Evolutionary conservation across 495 filamentous ascomycete genomes (phyloP).

Genomic region (Ascobolus immersus): DNA sequence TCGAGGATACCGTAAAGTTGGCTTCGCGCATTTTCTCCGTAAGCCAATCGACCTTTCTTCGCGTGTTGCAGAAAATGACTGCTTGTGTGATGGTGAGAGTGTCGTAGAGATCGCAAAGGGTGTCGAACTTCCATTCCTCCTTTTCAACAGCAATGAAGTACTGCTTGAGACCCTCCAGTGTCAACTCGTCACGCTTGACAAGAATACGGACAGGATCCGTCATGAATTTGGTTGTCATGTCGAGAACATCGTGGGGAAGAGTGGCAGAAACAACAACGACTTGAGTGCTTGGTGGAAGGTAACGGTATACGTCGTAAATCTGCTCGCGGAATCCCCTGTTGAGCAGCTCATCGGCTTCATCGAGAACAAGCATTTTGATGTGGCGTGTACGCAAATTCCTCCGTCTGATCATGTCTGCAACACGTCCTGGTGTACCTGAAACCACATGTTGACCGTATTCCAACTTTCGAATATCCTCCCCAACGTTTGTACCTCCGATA

Average conservation of each 20-base stretch:
- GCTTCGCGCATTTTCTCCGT: conserved; percentile 96
- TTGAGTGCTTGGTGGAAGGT: conserved; percentile 84
- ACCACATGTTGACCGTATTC: conserved; percentile 95
- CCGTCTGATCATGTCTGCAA: conserved; percentile 96
- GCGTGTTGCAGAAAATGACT: conserved; percentile 99
- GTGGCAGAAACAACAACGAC: conserved; percentile 96
- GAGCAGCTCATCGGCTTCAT: conserved; percentile 77
- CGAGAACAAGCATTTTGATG: conserved; percentile 98
- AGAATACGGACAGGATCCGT: conserved; percentile 92
- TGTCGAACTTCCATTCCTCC: conserved; percentile 99
- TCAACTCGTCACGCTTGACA: conserved; percentile 99
- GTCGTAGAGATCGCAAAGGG: conserved; percentile 97
- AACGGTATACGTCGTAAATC: conserved; percentile 97
- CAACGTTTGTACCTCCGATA: conserved; percentile 92
- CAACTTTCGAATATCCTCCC: conserved; percentile 89
- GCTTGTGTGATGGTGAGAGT: conserved; percentile 97
- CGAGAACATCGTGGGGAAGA: conserved; percentile 88
- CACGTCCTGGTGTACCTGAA: conserved; percentile 80
- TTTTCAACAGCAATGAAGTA: conserved; percentile 99
- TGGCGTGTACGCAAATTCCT: conserved; percentile 74
- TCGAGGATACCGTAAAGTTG: conserved; percentile 93
- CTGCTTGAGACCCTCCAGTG: conserved; percentile 92
- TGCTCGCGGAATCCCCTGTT: conserved; percentile 95
- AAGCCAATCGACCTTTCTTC: conserved; percentile 97
- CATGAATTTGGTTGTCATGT: conserved; percentile 99